phyloP scores from a whole-genome alignment of 106 monocot species.

The Vanilla planifolia region DNA sequence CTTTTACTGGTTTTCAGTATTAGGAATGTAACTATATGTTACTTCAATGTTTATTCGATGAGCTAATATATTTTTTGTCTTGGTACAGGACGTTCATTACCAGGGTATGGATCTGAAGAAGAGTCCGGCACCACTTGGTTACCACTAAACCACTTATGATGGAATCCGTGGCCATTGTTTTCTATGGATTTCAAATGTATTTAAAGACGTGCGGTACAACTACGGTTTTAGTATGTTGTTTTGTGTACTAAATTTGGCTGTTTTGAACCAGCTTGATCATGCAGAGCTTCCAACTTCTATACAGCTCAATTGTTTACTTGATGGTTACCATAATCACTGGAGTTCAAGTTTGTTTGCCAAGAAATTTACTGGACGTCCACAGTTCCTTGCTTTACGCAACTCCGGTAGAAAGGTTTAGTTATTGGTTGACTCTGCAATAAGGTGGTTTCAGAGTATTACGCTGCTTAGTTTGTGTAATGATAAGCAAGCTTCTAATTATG shows the following conservation, averaged over 20 bases:
- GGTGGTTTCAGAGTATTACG: no score
- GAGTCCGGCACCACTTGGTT: constrained; percentile 20
- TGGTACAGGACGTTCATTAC: constrained; percentile 26
- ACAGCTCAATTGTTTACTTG: background rate
- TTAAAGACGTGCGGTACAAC: background rate
- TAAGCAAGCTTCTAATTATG: no score
- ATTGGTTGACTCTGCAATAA: no score
- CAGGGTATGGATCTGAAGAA: constrained; percentile 28
- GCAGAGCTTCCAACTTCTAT: background rate
- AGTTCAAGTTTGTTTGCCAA: no score
- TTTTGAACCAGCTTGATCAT: background rate
- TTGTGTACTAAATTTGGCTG: background rate
- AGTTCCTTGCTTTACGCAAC: no score
- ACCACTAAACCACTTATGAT: constrained; percentile 10
- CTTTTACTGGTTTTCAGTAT: no score
- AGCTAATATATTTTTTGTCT: background rate
- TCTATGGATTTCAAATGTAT: background rate
- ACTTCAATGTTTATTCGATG: no score
- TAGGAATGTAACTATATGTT: no score
- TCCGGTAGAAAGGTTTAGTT: no score
- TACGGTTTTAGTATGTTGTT: background rate
- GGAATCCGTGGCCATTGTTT: background rate
- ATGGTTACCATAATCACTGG: no score
- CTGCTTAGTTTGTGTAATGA: no score
- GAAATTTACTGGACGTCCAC: no score